phyloP scores from a whole-genome alignment of 768 basidiomycete species.

The Suillus plorans region DNA sequence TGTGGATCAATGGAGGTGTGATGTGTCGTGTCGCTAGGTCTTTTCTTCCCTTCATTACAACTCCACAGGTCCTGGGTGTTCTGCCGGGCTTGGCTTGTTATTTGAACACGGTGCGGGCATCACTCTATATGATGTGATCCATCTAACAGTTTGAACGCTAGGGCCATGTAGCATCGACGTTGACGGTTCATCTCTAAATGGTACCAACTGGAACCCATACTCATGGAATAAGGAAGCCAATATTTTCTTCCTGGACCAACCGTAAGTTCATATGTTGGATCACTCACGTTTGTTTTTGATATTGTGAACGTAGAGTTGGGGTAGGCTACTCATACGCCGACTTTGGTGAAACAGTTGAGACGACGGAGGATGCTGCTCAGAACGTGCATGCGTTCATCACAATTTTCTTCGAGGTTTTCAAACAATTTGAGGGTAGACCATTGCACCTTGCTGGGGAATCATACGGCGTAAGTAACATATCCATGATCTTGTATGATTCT shows the following conservation, averaged over 20 bases:
- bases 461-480: constrained; percentile 55
- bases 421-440: constrained; percentile 63
- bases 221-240: constrained; percentile 68
- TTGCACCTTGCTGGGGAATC: constrained; percentile 74
- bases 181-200: constrained; percentile 51
- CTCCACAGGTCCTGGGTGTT: constrained; percentile 54
- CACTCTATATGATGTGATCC: constrained; percentile 24
- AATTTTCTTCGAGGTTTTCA: constrained; percentile 81
- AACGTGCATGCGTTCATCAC: constrained; percentile 74
- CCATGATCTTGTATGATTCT: constrained; percentile 1
- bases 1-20: constrained; percentile 69
- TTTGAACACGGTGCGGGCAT: constrained; percentile 49
- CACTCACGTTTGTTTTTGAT: neutral
- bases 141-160: constrained; percentile 31
- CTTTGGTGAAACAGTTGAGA: constrained; percentile 64
- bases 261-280: constrained; percentile 24
- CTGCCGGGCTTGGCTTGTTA: constrained; percentile 53
- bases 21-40: constrained; percentile 15
- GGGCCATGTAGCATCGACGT: constrained; percentile 65
- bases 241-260: constrained; percentile 74
- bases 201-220: constrained; percentile 62
- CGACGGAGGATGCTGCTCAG: constrained; percentile 78
- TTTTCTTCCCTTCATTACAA: neutral
- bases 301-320: constrained; percentile 44
- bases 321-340: constrained; percentile 76